Evolutionary conservation across 768 basidiomycete species (phyloP), one percentile per base, ranked within the genome.

Genomic region (Floccularia luteovirens): DNA sequence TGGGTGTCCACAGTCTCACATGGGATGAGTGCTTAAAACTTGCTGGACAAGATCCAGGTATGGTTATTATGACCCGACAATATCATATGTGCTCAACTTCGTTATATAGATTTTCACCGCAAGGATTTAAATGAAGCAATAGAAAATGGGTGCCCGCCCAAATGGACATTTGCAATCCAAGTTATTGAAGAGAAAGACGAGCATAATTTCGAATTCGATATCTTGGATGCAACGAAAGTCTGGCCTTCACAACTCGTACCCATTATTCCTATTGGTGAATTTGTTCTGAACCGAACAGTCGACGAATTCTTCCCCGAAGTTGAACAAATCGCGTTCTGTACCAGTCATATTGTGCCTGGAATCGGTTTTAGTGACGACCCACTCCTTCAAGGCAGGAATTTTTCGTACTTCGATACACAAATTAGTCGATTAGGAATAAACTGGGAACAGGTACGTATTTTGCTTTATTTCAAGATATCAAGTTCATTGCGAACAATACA

Each of bases 1-100:
- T 91, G 12, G 90, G 90, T 16, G 84, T 85, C 1, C 85, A 91
- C 54, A 82, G 78, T 42, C 63, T 93, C 12, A 66, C 84, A 4
- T 94, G 91, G 90, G 90, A 94, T 46, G 91, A 96, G 49, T 86
- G 86, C 1, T 64, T 93, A 44, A 92, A 92, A 56, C 73, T 93
- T 28, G 45, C 48, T 12, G 85, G 87, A 0, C 87, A 90, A 56
- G 90, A 93, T 58, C 90, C 91, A 24, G 77, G 77, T 78, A 49
- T 40, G 59, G 39, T 13, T 28, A 12, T 27, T 11, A 7, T 7
- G 23, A 14, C 30, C 23, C 10, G 14, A 24, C 13, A 27, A n/a
- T 28, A 3, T 36, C 3, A 2, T 5, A 31, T 31, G 25, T 19
- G 24, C 4, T 25, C 14, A 24, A n/a, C 12, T 30, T 23, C 34